phyloP scores from a whole-genome alignment of 2,329 filamentous ascomycete species.

The Claviceps arundinis region DNA sequence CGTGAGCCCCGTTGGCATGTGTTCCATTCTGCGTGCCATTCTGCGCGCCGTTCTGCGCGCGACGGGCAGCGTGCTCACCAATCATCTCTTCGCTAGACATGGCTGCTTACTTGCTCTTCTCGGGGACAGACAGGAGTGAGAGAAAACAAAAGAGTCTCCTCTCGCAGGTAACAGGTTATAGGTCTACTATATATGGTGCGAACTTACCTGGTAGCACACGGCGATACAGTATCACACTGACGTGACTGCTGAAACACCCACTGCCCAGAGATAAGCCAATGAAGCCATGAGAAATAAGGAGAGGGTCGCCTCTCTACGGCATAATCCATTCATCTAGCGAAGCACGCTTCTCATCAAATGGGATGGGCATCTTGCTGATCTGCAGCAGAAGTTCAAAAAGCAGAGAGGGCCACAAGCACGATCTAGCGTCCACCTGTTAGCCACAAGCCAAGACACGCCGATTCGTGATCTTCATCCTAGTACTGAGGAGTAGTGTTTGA shows the following conservation, averaged over 20 bases:
- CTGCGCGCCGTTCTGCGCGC: constrained; percentile 6
- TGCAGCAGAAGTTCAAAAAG: neutral
- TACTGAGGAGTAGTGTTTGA: neutral
- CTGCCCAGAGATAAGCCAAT: neutral
- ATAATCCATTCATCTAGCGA: neutral
- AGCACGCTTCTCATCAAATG: neutral
- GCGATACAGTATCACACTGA: neutral
- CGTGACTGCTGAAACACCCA: neutral
- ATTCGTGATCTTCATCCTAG: neutral
- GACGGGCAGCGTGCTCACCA: neutral
- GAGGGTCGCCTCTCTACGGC: neutral
- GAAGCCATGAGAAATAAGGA: neutral
- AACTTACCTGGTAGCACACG: neutral
- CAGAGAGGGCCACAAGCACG: neutral
- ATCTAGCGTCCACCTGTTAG: neutral
- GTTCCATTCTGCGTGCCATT: constrained; percentile 11
- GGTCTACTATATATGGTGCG: neutral
- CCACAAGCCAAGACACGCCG: neutral
- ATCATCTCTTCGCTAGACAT: constrained; percentile 1
- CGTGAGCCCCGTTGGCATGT: constrained; percentile 9
- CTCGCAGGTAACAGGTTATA: neutral
- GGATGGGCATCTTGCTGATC: too few species aligned
- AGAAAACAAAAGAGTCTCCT: neutral
- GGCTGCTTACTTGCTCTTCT: neutral
- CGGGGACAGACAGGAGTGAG: neutral